Evolutionary conservation across 306 rosid genomes (phyloP), one percentile per base, ranked within the genome.

Genomic region (Glycine latifolia): DNA sequence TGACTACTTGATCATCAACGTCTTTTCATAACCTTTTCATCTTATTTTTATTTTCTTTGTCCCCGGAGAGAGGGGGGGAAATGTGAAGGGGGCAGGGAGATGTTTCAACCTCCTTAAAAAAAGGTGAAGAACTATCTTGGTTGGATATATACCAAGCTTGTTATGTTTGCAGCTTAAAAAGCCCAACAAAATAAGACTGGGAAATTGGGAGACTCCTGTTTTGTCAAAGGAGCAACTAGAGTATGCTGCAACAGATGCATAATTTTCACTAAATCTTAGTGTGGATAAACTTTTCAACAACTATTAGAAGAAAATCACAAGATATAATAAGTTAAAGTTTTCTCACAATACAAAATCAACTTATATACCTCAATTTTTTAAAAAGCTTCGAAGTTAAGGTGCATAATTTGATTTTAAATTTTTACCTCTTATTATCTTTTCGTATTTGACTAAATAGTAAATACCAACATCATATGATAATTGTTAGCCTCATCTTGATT

Each of bases 191-290:
- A 83, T 95, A 82, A 87, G 87, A 82, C 69, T 88, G 72, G 96
- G 98, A 77, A 95, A 95, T 84, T 95, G 99, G 97, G 98, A 93
- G 84, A 81, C 87, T 75, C 65, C 78, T 62, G 67, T 73, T 81
- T 80, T 95, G 58, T 91, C 99, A 41, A 73, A 85, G 81, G 86
- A 73, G 56, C 98, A 95, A 86, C 81, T 91, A 83, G 81, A 87
- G 39, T 95, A 95, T 87, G 99, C 98, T 59, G 98, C 99, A 54
- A 93, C 91, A 1, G 99, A 95, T 85, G 98, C 97, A n/a, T n/a
- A n/a, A n/a, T n/a, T n/a, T n/a, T n/a, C 14, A 74, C 47, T 46
- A 67, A 6, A 1, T 39, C 44, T 49, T 49, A 49, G 0, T 10
- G 10, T 20, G 37, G 5, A 17, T 8, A 59, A 59, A 4, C 13